Conservation (phyloP, 2,329 filamentous ascomycete species). For the Grosmannia huntii region DNA sequence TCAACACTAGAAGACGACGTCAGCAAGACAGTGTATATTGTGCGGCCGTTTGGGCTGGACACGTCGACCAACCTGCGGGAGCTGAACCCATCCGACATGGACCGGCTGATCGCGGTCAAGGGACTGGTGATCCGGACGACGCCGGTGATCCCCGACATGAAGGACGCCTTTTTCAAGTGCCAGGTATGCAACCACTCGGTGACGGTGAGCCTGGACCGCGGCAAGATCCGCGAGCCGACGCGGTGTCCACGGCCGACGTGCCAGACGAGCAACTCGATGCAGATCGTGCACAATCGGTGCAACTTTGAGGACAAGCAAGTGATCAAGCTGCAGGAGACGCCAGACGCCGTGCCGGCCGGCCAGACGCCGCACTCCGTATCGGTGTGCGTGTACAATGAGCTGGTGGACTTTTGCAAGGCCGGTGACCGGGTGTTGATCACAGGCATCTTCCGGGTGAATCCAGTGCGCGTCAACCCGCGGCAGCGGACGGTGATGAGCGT, state of each 20-base stretch:
- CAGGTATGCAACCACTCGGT: constrained; percentile 85
- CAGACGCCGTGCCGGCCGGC: constrained; percentile 84
- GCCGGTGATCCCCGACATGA: constrained; percentile 97
- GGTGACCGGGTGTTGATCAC: constrained; percentile 94
- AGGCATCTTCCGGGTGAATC: constrained; percentile 90
- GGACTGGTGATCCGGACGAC: constrained; percentile 92
- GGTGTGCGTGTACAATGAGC: constrained; percentile 88
- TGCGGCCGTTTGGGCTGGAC: constrained; percentile 81
- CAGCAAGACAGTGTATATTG: constrained; percentile 66
- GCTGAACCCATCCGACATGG: constrained; percentile 89
- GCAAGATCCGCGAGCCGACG: constrained; percentile 91
- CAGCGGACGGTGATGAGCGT: constrained; percentile 88
- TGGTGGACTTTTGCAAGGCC: constrained; percentile 95
- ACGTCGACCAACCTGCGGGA: constrained; percentile 83
- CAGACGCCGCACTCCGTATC: constrained; percentile 97
- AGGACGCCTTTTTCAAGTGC: constrained; percentile 95
- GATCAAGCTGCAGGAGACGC: constrained; percentile 96
- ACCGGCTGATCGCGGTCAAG: constrained; percentile 89
- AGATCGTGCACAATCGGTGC: constrained; percentile 93
- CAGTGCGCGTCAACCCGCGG: constrained; percentile 85
- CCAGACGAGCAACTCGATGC: constrained; percentile 85
- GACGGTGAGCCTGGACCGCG: constrained; percentile 82
- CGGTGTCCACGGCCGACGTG: constrained; percentile 75
- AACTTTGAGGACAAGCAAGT: constrained; percentile 95
- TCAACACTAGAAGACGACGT: constrained; percentile 63